Evolutionary conservation across 805 yeast species (phyloP).

Genomic region (Myxozyma geophila): DNA sequence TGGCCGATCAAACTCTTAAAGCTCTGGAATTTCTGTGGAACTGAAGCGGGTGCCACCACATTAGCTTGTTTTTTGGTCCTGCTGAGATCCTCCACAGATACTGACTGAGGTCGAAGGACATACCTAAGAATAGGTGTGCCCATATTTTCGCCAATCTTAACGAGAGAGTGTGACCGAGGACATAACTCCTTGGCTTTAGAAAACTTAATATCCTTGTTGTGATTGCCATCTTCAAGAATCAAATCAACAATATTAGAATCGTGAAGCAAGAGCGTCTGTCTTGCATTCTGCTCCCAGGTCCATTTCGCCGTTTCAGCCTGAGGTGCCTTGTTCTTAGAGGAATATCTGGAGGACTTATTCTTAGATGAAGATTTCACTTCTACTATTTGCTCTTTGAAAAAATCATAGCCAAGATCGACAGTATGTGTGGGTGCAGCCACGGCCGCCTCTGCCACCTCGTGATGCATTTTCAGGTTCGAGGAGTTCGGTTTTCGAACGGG

Average conservation of each 20-base stretch:
- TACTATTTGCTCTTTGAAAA: not conserved
- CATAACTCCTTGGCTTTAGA: not conserved
- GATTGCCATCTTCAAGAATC: not conserved
- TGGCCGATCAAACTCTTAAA: not conserved
- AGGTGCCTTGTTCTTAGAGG: not conserved
- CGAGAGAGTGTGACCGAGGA: not conserved
- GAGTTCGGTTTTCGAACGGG: no score
- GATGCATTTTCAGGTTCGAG: no score
- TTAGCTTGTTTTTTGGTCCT: no score
- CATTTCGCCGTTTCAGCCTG: not conserved
- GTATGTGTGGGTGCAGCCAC: no score
- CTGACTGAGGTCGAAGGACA: no score
- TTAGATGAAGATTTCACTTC: not conserved
- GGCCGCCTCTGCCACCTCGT: no score
- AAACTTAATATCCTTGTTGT: not conserved
- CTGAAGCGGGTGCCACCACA: not conserved
- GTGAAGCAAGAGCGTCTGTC: not conserved
- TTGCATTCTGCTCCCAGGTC: conserved; percentile 9
- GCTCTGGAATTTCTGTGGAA: not conserved
- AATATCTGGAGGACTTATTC: not conserved
- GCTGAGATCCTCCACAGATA: no score
- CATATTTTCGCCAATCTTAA: not conserved
- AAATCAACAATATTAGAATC: not conserved
- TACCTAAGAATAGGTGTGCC: not conserved
- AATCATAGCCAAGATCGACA: no score